phyloP scores from a whole-genome alignment of 2,329 filamentous ascomycete genomes.

The Thyridium curvatum region DNA sequence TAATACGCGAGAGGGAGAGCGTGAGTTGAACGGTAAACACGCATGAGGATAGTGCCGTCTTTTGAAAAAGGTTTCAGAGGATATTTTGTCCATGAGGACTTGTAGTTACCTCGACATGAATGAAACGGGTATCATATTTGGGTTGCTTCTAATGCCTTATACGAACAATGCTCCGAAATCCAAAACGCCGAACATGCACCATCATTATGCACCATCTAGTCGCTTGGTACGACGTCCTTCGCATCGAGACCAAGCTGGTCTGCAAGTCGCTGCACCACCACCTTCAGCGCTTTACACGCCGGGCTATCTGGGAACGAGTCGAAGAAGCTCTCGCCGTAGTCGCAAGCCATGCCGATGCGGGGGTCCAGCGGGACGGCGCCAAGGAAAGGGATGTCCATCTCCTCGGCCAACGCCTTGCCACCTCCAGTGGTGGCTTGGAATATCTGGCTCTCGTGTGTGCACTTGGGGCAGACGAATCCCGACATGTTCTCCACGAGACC shows the following conservation, averaged over 20 bases:
- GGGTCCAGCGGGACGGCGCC: constrained; percentile 89
- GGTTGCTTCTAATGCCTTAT: too few relatives aligned
- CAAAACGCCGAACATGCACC: too few relatives aligned
- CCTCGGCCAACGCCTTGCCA: constrained; percentile 69
- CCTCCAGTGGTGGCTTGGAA: constrained; percentile 91
- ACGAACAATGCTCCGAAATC: too few relatives aligned
- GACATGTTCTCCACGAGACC: constrained; percentile 98
- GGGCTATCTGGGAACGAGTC: constrained; percentile 91
- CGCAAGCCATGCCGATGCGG: constrained; percentile 90
- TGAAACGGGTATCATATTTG: too few relatives aligned
- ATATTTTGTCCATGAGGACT: too few relatives aligned
- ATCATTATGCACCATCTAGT: constrained; percentile 8
- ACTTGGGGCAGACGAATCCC: constrained; percentile 92
- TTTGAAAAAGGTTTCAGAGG: too few relatives aligned
- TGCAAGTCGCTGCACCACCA: constrained; percentile 70
- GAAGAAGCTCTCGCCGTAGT: constrained; percentile 96
- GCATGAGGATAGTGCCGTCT: too few relatives aligned
- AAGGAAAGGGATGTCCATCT: constrained; percentile 83
- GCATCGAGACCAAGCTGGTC: constrained; percentile 57
- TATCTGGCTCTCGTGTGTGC: constrained; percentile 74
- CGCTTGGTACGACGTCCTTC: constrained; percentile 42
- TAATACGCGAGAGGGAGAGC: too few relatives aligned
- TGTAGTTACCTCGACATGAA: too few relatives aligned
- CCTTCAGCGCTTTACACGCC: constrained; percentile 73
- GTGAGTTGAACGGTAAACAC: too few relatives aligned